Evolutionary conservation across 2,329 filamentous ascomycete species (phyloP), one percentile per base, ranked within the genome.

Genomic region (Exophiala spinifera): DNA sequence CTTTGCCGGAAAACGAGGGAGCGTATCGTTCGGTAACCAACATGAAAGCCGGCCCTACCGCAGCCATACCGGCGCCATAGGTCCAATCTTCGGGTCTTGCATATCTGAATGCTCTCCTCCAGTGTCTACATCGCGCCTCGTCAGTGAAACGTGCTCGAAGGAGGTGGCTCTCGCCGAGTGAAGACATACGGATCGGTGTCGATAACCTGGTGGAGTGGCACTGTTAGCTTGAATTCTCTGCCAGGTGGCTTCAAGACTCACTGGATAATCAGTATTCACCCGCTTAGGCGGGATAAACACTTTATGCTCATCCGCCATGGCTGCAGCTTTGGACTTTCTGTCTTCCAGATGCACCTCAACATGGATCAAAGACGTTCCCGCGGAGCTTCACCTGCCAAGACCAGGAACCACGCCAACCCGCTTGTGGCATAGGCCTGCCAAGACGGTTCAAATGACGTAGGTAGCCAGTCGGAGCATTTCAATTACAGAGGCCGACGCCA

Each of bases 161-260:
- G 37, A 43, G 36, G 25, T 31, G 8, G 46, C 37, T 8, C 5
- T 14, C 31, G n/a, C 15, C 3, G 49, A 48, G 15, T 46, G 63
- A 53, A 53, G 60, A 74, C 86, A 71, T 91, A 96, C 91, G 94
- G 94, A 76, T 99, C 94, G 78, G 89, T 95, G 79, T 99, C 94
- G 75, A 99, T 97, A 77, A 97, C 88, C 94, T 99, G 76, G 61
- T 63, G 49, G 64, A 68, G 68, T 40, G 53, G 60, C 55, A 64
- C 61, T 64, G 65, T 64, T 56, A 51, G 51, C 51, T 49, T 40
- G 46, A 34, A 43, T 20, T 42, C 49, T 28, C 31, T 44, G 51
- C 28, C 5, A 20, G 45, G 23, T 28, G 57, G 36, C 49, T 20
- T 46, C 17, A 65, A 55, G 51, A 78, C 89, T 68, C 78, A 97